phyloP scores from a whole-genome alignment of 169 alveolate genomes.

The Eimeria tenella region DNA sequence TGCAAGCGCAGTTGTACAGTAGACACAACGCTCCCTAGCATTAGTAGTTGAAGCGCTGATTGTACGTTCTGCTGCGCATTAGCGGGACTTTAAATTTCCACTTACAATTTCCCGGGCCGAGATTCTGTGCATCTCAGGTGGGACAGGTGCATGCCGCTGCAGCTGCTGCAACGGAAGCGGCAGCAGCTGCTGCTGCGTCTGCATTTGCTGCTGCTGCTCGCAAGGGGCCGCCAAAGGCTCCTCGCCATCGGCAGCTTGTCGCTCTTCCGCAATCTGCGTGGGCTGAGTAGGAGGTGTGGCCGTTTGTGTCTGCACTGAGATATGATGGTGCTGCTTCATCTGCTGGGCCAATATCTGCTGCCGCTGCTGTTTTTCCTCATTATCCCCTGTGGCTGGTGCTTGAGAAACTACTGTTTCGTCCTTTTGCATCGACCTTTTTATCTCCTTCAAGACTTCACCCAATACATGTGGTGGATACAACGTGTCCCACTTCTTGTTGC shows the following conservation, averaged over 20 bases:
- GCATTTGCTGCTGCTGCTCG: conserved; percentile 30
- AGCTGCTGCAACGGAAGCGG: conserved; percentile 28
- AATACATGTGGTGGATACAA: conserved; percentile 26
- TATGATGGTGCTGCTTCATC: neutral
- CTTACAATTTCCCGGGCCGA: neutral
- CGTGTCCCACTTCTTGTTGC: conserved; percentile 49
- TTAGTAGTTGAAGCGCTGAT: neutral
- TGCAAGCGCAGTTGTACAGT: neutral
- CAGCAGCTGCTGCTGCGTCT: conserved; percentile 51
- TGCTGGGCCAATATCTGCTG: conserved; percentile 7
- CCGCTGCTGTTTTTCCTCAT: conserved; percentile 2
- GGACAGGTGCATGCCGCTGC: neutral
- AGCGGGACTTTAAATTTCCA: conserved; percentile 11
- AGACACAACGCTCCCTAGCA: neutral
- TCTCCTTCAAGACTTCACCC: conserved; percentile 39
- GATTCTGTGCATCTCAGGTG: conserved; percentile 21
- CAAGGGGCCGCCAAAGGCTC: neutral
- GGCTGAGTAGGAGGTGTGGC: conserved; percentile 47
- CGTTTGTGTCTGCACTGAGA: conserved; percentile 31
- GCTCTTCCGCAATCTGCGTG: conserved; percentile 21
- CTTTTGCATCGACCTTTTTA: conserved; percentile 7
- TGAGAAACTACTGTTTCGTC: neutral
- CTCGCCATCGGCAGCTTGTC: conserved; percentile 8
- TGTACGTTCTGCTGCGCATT: neutral
- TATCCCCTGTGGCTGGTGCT: neutral